These are phyloP conservation scores for Linnemannia hyalina DNA, from an alignment of 192 early-diverging fungal genomes.

Conservation along the genomic window DNA sequence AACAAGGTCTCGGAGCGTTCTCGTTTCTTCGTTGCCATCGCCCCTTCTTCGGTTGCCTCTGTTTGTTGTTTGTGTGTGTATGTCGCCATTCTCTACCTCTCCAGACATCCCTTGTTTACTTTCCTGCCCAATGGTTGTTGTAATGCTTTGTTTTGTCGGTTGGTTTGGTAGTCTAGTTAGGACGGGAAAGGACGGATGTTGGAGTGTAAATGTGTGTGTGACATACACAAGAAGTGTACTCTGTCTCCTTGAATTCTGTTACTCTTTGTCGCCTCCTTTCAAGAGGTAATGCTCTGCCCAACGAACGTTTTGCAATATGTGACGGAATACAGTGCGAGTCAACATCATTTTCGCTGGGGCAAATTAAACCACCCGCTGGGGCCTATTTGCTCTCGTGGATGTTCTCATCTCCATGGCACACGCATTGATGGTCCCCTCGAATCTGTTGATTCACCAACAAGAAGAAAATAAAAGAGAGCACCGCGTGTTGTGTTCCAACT, in stretches of 20 bases:
- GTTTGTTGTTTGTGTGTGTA: not conserved
- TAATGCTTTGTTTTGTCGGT: not conserved
- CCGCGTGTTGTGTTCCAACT: no score
- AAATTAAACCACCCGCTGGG: conserved; percentile 7
- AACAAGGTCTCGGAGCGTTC: not conserved
- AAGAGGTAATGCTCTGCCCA: not conserved
- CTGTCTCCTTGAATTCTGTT: conserved; percentile 28
- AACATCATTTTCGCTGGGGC: not conserved
- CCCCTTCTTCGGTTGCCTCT: not conserved
- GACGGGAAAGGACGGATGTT: not conserved
- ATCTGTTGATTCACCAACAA: no score
- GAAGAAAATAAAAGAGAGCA: no score
- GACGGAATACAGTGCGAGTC: not conserved
- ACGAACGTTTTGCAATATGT: conserved; percentile 6
- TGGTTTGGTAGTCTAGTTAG: not conserved
- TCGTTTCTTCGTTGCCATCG: not conserved
- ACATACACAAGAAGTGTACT: not conserved
- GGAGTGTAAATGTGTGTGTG: not conserved
- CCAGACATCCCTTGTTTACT: not conserved
- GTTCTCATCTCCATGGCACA: not conserved
- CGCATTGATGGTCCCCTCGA: no score
- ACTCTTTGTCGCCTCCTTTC: conserved; percentile 13
- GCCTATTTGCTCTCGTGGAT: not conserved
- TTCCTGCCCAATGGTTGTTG: not conserved
- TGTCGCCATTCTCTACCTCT: not conserved